These are phyloP conservation scores for Exophiala sideris DNA, from an alignment of 2,329 filamentous ascomycete species.

Conservation along the genomic window DNA sequence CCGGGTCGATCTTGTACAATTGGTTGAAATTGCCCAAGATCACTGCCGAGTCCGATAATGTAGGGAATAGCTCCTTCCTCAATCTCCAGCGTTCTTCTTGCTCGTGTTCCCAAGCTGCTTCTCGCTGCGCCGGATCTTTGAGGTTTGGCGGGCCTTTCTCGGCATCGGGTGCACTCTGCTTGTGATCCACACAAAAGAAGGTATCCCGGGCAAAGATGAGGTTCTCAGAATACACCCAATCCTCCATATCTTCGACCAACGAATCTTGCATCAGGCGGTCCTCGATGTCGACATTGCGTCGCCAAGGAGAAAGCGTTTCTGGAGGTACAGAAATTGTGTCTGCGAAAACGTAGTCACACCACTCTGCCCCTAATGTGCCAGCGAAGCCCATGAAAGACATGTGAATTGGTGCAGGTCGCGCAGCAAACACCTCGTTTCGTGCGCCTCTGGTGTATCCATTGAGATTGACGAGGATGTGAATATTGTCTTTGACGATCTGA, in stretches of 20 bases:
- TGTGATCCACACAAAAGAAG: conserved; percentile 97
- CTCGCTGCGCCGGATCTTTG: conserved; percentile 50
- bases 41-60: conserved; percentile 74
- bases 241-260: conserved; percentile 64
- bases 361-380: conserved; percentile 90
- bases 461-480: conserved; percentile 95
- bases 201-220: conserved; percentile 92
- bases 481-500: conserved; percentile 81
- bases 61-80: conserved; percentile 87
- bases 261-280: conserved; percentile 64
- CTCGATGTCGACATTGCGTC: conserved; percentile 69
- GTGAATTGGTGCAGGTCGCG: conserved; percentile 87
- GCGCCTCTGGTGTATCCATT: conserved; percentile 96
- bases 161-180: conserved; percentile 77
- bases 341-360: conserved; percentile 96
- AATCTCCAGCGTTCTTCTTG: conserved; percentile 80
- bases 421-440: conserved; percentile 96
- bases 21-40: conserved; percentile 99
- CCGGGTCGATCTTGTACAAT: conserved; percentile 98
- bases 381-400: conserved; percentile 99
- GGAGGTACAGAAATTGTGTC: conserved; percentile 82
- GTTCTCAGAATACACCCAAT: conserved; percentile 96
- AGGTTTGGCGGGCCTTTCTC: conserved; percentile 16
- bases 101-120: conserved; percentile 78
- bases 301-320: conserved; percentile 74